A percentile compares a stretch with the other conserved stretches of the same genome.
phyloP scores from a whole-genome alignment of 495 filamentous ascomycete genomes.

The Annulohypoxylon nitens region DNA sequence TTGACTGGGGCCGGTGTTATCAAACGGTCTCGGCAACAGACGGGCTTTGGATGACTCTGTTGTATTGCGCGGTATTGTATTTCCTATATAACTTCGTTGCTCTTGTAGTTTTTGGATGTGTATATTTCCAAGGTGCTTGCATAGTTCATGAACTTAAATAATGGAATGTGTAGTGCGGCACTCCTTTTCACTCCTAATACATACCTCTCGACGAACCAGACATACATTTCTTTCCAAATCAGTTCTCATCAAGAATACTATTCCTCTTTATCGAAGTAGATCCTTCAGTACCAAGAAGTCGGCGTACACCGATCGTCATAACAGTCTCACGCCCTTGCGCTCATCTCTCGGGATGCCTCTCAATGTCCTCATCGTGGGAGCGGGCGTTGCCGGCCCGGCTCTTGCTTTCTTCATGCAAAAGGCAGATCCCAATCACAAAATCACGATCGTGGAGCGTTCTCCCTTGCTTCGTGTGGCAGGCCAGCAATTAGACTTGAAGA shows the following conservation, averaged over 20 bases:
- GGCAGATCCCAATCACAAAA: slow-evolving; percentile 57
- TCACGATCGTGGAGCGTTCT: slow-evolving; percentile 66
- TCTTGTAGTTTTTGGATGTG: background rate
- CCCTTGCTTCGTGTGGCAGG: slow-evolving; percentile 58
- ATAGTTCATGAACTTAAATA: background rate
- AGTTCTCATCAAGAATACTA: background rate
- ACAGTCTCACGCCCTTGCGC: background rate
- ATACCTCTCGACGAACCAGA: background rate
- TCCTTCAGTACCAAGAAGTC: background rate
- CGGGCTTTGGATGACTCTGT: background rate
- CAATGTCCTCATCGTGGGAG: slow-evolving; percentile 86
- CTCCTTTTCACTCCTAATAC: background rate
- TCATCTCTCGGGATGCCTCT: slow-evolving; percentile 52
- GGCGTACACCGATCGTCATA: background rate
- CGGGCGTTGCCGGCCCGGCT: slow-evolving; percentile 88
- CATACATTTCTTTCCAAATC: background rate
- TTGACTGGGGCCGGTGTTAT: slow-evolving; percentile 25
- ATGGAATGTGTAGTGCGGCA: slow-evolving; percentile 13
- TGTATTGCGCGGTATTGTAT: background rate
- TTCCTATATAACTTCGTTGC: background rate
- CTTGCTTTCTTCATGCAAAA: slow-evolving; percentile 63
- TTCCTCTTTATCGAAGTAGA: background rate
- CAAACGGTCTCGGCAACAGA: slow-evolving; percentile 13
- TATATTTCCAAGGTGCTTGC: background rate
- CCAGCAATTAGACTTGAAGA: slow-evolving; percentile 64